phyloP scores from a whole-genome alignment of 2,329 filamentous ascomycete genomes.

The Colletotrichum ledebouriae region DNA sequence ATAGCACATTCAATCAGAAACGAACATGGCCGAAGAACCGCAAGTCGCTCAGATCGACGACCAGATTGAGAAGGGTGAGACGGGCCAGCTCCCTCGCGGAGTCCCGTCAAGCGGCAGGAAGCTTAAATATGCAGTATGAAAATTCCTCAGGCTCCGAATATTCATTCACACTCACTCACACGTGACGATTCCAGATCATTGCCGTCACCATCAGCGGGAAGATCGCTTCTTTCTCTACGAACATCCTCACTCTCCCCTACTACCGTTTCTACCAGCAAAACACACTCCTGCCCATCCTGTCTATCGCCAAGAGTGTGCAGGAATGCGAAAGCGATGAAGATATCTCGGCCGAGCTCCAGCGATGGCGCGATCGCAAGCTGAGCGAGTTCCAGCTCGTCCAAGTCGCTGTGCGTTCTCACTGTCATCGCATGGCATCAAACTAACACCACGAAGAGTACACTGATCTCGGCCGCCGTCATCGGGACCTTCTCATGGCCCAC shows the following conservation, averaged over 20 bases:
- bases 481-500: slow-evolving; percentile 48
- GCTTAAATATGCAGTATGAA: slow-evolving; percentile 30
- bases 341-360: slow-evolving; percentile 42
- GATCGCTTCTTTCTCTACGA: slow-evolving; percentile 30
- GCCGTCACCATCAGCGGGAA: slow-evolving; percentile 31
- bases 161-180: neutral
- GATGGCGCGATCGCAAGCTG: slow-evolving; percentile 45
- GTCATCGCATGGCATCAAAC: neutral
- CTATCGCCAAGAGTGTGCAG: slow-evolving; percentile 42
- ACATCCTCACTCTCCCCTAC: slow-evolving; percentile 46
- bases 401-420: slow-evolving; percentile 43
- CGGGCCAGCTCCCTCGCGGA: slow-evolving; percentile 14
- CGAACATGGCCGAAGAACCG: slow-evolving; percentile 22
- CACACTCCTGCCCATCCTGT: slow-evolving; percentile 45
- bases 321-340: slow-evolving; percentile 33
- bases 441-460: slow-evolving; percentile 42
- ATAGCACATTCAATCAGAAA: neutral
- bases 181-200: slow-evolving; percentile 26
- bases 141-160: neutral
- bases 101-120: slow-evolving; percentile 33
- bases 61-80: slow-evolving; percentile 21
- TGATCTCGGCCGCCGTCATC: slow-evolving; percentile 47
- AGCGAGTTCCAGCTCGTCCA: slow-evolving; percentile 46
- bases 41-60: slow-evolving; percentile 17
- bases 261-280: slow-evolving; percentile 48